Percentiles rank a stretch among this genome's conserved stretches.
These are phyloP conservation scores for Solanum stenotomum DNA, from an alignment of 257 asterid genomes.

Conservation along the genomic window DNA sequence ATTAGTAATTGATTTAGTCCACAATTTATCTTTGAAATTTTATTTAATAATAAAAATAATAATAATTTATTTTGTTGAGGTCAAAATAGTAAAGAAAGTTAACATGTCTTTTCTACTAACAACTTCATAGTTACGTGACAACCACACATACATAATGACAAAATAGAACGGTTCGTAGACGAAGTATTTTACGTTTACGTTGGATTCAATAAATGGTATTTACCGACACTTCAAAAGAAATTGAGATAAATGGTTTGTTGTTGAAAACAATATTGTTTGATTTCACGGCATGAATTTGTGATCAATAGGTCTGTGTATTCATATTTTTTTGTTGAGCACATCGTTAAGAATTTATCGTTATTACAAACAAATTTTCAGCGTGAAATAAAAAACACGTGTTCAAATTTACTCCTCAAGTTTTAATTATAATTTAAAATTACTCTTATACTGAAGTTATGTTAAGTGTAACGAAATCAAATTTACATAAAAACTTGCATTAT, in stretches of 20 bases:
- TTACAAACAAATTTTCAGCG: not conserved
- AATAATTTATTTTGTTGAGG: not conserved
- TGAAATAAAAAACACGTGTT: not conserved
- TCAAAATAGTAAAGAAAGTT: not conserved
- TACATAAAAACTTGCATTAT: not conserved
- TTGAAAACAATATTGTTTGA: not conserved
- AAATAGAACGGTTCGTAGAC: not conserved
- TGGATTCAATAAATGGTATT: not conserved
- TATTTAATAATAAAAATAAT: not conserved
- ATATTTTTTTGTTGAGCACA: not conserved
- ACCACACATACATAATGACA: not conserved
- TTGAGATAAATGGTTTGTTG: not conserved
- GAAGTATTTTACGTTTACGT: not conserved
- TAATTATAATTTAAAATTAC: not conserved
- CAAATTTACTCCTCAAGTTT: not conserved
- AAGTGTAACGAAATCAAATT: not conserved
- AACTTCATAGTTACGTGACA: not conserved
- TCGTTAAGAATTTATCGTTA: not conserved
- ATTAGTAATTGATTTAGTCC: not conserved
- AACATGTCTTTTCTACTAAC: not conserved
- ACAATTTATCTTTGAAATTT: not conserved
- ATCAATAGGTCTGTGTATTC: not conserved
- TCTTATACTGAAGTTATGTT: not conserved
- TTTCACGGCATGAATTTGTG: not conserved
- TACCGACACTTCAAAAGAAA: rapidly evolving